Evolutionary conservation across 441 rosid species (phyloP).

Genomic region (Adansonia madagascariensis): DNA sequence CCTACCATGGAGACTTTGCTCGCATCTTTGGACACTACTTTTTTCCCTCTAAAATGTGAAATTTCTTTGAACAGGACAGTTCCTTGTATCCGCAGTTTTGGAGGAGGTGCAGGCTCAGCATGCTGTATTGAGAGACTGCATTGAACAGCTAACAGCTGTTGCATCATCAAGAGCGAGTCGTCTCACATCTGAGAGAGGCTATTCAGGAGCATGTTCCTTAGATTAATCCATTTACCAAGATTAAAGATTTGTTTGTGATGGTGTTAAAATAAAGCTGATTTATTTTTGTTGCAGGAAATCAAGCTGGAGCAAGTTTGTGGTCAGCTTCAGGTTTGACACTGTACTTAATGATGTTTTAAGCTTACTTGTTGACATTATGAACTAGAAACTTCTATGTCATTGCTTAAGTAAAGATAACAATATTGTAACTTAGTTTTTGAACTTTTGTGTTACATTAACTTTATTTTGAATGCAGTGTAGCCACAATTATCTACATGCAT

Average conservation of each 20-base stretch:
- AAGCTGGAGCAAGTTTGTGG: slow-evolving; percentile 73
- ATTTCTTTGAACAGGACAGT: slow-evolving; percentile 49
- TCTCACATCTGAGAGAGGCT: slow-evolving; percentile 74
- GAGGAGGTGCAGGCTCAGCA: slow-evolving; percentile 69
- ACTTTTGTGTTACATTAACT: too few species aligned
- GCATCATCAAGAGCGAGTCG: slow-evolving; percentile 77
- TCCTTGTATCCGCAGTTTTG: slow-evolving; percentile 45
- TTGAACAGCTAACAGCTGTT: slow-evolving; percentile 62
- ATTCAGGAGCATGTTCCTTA: slow-evolving; percentile 82
- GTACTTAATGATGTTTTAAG: too few species aligned
- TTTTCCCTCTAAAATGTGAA: not conserved
- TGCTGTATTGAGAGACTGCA: slow-evolving; percentile 63
- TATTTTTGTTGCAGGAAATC: slow-evolving; percentile 57
- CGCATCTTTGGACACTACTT: not conserved
- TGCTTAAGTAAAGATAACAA: not conserved
- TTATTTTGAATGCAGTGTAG: too few species aligned
- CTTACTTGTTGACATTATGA: not conserved
- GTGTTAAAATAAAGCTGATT: slow-evolving; percentile 30
- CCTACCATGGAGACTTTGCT: slow-evolving; percentile 18
- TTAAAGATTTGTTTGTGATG: not conserved
- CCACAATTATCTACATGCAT: not conserved
- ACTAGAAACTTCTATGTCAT: not conserved
- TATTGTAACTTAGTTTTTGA: not conserved
- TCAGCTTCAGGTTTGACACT: slow-evolving; percentile 73
- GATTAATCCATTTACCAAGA: slow-evolving; percentile 19